Percentiles rank a stretch among this genome's conserved stretches.
Conservation (phyloP, 768 basidiomycete species). For the Xerocomellus intermedius region DNA sequence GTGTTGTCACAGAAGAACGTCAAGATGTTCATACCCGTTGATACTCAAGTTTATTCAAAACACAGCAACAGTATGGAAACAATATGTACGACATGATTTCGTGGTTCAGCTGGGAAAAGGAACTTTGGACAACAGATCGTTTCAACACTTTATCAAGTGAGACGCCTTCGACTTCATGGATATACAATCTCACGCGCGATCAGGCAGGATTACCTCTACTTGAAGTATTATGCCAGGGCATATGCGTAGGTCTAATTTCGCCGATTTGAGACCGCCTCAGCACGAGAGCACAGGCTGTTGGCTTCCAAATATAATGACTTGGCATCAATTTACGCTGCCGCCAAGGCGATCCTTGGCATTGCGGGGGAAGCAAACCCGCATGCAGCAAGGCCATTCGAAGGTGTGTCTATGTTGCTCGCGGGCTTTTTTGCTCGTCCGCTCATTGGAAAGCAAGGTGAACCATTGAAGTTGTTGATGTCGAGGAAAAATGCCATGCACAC, state of each 20-base stretch:
- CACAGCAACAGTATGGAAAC: slow-evolving; percentile 1
- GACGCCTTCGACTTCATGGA: background rate
- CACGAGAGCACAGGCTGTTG: background rate
- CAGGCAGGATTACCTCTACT: slow-evolving; percentile 3
- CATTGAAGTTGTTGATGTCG: background rate
- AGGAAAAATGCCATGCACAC: background rate
- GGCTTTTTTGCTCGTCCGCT: background rate
- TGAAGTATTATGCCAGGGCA: slow-evolving; percentile 7
- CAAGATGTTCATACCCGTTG: background rate
- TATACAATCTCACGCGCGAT: background rate
- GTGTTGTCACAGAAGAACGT: background rate
- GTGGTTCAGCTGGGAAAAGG: slow-evolving; percentile 3
- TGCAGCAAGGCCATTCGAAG: background rate
- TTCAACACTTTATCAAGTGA: slow-evolving; percentile 4
- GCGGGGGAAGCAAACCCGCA: background rate
- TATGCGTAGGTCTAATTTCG: slow-evolving; percentile 1
- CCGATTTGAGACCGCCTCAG: background rate
- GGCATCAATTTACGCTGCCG: background rate
- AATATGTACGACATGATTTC: slow-evolving; percentile 1
- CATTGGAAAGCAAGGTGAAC: background rate
- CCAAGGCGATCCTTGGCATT: background rate
- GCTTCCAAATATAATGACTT: background rate
- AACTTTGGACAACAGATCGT: background rate
- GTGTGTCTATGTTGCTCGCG: background rate
- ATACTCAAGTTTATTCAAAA: background rate